Evolutionary conservation across 192 early-diverging fungal species (phyloP), one percentile per base, ranked within the genome.

Genomic region (Spinellus fusiger): DNA sequence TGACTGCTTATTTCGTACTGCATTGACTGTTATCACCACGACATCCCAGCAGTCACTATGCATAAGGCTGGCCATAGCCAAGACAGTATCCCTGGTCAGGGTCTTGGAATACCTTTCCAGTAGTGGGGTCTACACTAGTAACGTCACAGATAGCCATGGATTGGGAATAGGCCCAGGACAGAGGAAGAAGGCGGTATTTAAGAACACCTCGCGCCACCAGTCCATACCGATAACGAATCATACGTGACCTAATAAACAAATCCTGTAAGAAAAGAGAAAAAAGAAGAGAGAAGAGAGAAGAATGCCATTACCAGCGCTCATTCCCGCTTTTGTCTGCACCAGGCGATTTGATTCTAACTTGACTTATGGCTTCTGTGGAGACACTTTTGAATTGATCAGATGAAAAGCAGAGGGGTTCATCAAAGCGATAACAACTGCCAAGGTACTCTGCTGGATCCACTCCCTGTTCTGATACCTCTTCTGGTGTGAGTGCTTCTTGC

Each of bases 371-470:
- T 10, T 54, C 51, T 27, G 33, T 46, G 22, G 23, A 22, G 3
- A 27, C 20, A n/a, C 49, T 48, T 20, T 34, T 7, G 26, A 66
- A 59, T 5, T 38, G 25, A 37, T 44, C 52, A 15, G 69, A 64
- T n/a, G 18, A 29, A 31, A 65, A 60, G 7, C 50, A 49, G 16
- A 70, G 54, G 0, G 69, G 38, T 54, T 63, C 62, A 48, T 70
- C 72, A 61, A 74, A 69, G 20, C 54, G 62, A 56, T 69, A 46
- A 18, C 68, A 47, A 13, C 34, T 61, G 27, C 72, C 72, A 33
- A 74, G 33, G 20, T 65, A 74, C 49, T 74, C 72, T 38, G 66
- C 72, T 4, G 72, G 69, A 6, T 61, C 65, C 15, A 50, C 65
- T 20, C 58, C 65, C 61, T 40, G 29, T 18, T 29, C 25, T 49